Evolutionary conservation across 2,329 filamentous ascomycete genomes (phyloP).

Genomic region (Torrubiella hemipterigena): DNA sequence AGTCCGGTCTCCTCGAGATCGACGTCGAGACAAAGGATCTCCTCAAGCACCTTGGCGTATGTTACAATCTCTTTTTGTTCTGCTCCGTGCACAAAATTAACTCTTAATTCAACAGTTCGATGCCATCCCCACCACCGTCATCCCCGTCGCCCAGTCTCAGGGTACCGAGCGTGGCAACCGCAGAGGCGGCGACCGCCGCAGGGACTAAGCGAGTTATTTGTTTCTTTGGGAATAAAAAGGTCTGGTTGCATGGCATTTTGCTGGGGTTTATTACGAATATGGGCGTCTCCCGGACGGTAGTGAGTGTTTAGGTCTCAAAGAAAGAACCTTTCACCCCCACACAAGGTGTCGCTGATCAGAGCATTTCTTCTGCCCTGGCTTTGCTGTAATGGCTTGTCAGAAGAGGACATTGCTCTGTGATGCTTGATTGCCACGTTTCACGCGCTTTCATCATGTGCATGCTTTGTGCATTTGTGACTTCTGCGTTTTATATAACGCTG

Average conservation of each 20-base stretch:
- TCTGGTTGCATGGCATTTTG: slow-evolving; percentile 4
- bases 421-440: slow-evolving; percentile 81
- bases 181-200: slow-evolving; percentile 58
- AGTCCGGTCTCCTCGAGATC: slow-evolving; percentile 87
- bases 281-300: slow-evolving; percentile 46
- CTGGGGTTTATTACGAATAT: slow-evolving; percentile 27
- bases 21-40: slow-evolving; percentile 98
- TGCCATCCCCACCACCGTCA: slow-evolving; percentile 91
- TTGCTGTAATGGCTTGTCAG: slow-evolving; percentile 30
- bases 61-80: slow-evolving; percentile 27
- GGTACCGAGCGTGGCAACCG: slow-evolving; percentile 64
- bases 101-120: slow-evolving; percentile 63
- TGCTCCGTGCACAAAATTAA: slow-evolving; percentile 8
- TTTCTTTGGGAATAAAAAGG: slow-evolving; percentile 1
- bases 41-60: slow-evolving; percentile 95
- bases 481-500: neutral
- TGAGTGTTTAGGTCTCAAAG: slow-evolving; percentile 45
- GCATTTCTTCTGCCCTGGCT: slow-evolving; percentile 40
- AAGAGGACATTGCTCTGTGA: too few relatives aligned
- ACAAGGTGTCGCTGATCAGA: slow-evolving; percentile 89
- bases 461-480: slow-evolving; percentile 13
- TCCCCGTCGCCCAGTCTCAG: slow-evolving; percentile 82
- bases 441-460: slow-evolving; percentile 12
- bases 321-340: slow-evolving; percentile 45
- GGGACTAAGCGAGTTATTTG: slow-evolving; percentile 24